Percentiles rank a stretch among this genome's conserved stretches.
Evolutionary conservation across 2,329 filamentous ascomycete species (phyloP).

Genomic region (Aspergillus udagawae): DNA sequence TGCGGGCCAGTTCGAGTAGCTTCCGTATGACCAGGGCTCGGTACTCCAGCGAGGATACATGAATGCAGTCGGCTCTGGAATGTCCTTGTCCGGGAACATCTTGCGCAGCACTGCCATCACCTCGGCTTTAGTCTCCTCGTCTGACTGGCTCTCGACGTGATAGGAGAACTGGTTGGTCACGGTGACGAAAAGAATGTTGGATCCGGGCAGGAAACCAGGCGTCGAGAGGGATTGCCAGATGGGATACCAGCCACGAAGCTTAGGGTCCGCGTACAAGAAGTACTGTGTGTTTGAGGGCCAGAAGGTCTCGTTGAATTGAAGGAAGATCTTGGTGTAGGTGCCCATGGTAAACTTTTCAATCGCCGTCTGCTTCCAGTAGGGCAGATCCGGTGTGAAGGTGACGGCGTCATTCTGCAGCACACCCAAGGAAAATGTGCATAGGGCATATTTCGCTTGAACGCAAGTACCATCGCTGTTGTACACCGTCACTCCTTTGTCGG

Average conservation of each 20-base stretch:
- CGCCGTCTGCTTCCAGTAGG: slow-evolving; percentile 60
- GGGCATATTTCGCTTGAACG: slow-evolving; percentile 57
- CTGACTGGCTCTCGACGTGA: slow-evolving; percentile 55
- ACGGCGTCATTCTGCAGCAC: slow-evolving; percentile 62
- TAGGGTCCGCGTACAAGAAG: slow-evolving; percentile 51
- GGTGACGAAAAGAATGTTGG: slow-evolving; percentile 64
- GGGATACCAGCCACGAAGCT: slow-evolving; percentile 52
- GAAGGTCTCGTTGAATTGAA: slow-evolving; percentile 65
- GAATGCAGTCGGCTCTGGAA: slow-evolving; percentile 60
- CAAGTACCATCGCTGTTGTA: slow-evolving; percentile 53
- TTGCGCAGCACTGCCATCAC: slow-evolving; percentile 54
- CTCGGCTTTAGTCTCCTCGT: slow-evolving; percentile 56
- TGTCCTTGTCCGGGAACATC: slow-evolving; percentile 57
- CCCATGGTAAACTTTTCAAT: slow-evolving; percentile 65
- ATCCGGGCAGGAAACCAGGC: slow-evolving; percentile 56
- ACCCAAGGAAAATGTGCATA: slow-evolving; percentile 64
- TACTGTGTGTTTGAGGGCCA: slow-evolving; percentile 57
- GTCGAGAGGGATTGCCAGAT: slow-evolving; percentile 62
- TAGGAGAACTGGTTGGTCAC: slow-evolving; percentile 56
- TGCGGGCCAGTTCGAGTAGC: slow-evolving; percentile 65
- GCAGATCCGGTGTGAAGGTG: slow-evolving; percentile 55
- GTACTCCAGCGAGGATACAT: slow-evolving; percentile 58
- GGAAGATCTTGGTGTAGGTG: slow-evolving; percentile 70
- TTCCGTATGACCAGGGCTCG: slow-evolving; percentile 53
- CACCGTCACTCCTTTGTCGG: slow-evolving; percentile 50